Evolutionary conservation across 768 basidiomycete genomes (phyloP).

Genomic region (Naematelia encephala): DNA sequence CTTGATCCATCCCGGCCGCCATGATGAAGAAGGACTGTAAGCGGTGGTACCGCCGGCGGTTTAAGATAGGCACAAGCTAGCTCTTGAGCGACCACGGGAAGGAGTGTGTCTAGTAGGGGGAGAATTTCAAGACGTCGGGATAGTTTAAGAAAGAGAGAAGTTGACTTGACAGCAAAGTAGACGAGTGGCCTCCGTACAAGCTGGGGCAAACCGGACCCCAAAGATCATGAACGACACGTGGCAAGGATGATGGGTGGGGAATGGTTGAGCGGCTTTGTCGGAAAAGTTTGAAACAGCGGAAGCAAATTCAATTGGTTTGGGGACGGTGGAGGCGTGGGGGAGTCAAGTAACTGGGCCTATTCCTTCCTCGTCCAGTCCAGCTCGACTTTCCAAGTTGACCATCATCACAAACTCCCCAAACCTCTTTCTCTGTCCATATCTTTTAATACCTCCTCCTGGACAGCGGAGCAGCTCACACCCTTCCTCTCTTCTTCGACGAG

Average conservation of each 20-base stretch:
- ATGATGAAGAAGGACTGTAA: conserved; percentile 9
- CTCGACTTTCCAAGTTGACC: background rate
- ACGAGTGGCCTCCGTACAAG: too few relatives aligned
- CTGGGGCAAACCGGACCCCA: background rate
- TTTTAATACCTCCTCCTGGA: background rate
- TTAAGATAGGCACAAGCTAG: background rate
- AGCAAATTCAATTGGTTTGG: background rate
- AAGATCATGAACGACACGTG: background rate
- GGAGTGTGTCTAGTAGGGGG: background rate
- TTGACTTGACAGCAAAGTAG: background rate
- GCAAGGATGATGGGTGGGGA: conserved; percentile 23
- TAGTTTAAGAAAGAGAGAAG: background rate
- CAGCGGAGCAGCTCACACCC: background rate
- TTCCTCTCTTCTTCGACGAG: background rate
- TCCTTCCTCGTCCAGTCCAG: background rate
- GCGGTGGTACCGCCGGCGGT: background rate
- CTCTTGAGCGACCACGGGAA: background rate
- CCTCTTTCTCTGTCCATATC: background rate
- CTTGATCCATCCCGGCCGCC: conserved; percentile 33
- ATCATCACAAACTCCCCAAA: background rate
- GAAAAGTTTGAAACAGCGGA: background rate
- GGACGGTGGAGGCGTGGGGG: background rate
- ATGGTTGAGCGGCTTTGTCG: conserved; percentile 39
- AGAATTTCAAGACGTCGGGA: background rate
- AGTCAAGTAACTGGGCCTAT: background rate